Conservation (phyloP, 78 protist species). For the Dictyostelium intermedium region DNA sequence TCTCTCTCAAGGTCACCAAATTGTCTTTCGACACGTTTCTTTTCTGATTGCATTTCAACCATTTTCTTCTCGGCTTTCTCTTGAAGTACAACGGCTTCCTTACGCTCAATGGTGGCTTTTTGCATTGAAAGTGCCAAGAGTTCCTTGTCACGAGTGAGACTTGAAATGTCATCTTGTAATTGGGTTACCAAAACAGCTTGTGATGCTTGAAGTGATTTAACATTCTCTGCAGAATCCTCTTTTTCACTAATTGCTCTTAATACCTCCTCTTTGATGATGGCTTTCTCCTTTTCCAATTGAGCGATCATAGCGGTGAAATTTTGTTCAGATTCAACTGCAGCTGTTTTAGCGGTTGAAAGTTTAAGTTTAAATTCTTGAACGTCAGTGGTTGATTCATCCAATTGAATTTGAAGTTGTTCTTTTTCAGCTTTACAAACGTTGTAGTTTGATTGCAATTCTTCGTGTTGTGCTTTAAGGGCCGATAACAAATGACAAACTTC, state of each 20-base stretch:
- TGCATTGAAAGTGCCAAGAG: slow-evolving; percentile 19
- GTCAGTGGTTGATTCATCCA: background rate
- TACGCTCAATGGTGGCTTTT: slow-evolving; percentile 27
- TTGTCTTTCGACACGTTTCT: slow-evolving; percentile 59
- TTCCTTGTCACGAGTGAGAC: slow-evolving; percentile 14
- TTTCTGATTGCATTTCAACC: slow-evolving; percentile 20
- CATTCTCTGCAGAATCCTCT: slow-evolving; percentile 20
- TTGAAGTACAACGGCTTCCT: slow-evolving; percentile 13
- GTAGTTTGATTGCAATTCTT: background rate
- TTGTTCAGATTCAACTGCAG: background rate
- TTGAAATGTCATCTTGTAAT: slow-evolving; percentile 44
- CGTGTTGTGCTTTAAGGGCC: background rate
- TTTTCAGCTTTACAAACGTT: background rate
- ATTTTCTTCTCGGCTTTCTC: slow-evolving; percentile 48
- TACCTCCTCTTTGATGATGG: slow-evolving; percentile 48
- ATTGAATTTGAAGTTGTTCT: background rate
- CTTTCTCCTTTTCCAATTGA: slow-evolving; percentile 41
- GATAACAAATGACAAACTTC: slow-evolving; percentile 3
- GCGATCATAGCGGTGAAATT: slow-evolving; percentile 46
- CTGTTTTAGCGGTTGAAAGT: background rate
- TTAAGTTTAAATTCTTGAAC: background rate
- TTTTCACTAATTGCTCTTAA: slow-evolving; percentile 14
- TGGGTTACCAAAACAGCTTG: slow-evolving; percentile 49
- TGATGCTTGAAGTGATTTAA: slow-evolving; percentile 26
- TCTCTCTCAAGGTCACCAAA: slow-evolving; percentile 71